A percentile compares a stretch with the other conserved stretches of the same genome.
Evolutionary conservation across 495 filamentous ascomycete genomes (phyloP).

Genomic region (Cercophora newfieldiana): DNA sequence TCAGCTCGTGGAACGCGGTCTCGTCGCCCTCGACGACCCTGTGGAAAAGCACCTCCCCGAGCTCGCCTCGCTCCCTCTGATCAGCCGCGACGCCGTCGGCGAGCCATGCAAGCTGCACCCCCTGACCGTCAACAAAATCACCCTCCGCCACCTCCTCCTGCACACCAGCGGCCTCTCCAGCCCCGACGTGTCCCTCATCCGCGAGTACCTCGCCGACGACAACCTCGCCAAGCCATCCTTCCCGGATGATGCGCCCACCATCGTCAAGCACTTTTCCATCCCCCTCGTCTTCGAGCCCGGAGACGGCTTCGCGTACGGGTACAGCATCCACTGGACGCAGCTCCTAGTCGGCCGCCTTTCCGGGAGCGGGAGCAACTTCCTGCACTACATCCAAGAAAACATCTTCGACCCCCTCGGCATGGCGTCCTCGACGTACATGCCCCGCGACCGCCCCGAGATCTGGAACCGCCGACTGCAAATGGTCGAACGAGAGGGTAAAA

Average conservation of each 20-base stretch:
- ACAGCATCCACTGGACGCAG: slow-evolving; percentile 26
- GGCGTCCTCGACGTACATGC: slow-evolving; percentile 20
- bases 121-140: slow-evolving; percentile 17
- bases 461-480: slow-evolving; percentile 20
- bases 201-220: slow-evolving; percentile 1
- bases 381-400: not conserved
- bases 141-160: slow-evolving; percentile 28
- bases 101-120: not conserved
- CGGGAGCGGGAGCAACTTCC: slow-evolving; percentile 19
- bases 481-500: not conserved
- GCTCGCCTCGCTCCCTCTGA: slow-evolving; percentile 12
- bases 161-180: slow-evolving; percentile 17
- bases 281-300: slow-evolving; percentile 31
- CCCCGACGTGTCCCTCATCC: slow-evolving; percentile 3
- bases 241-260: not conserved
- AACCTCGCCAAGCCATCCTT: not conserved
- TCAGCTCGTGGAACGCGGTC: slow-evolving; percentile 30
- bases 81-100: not conserved
- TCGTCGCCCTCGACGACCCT: slow-evolving; percentile 31
- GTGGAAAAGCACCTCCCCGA: slow-evolving; percentile 23
- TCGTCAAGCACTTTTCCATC: slow-evolving; percentile 7
- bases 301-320: slow-evolving; percentile 31
- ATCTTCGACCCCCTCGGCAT: slow-evolving; percentile 14
- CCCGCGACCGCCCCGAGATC: not conserved
- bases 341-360: slow-evolving; percentile 23